Evolutionary conservation across 1,284 basidiomycete genomes (phyloP), one percentile per base, ranked within the genome.

Genomic region (Trametes sp.): DNA sequence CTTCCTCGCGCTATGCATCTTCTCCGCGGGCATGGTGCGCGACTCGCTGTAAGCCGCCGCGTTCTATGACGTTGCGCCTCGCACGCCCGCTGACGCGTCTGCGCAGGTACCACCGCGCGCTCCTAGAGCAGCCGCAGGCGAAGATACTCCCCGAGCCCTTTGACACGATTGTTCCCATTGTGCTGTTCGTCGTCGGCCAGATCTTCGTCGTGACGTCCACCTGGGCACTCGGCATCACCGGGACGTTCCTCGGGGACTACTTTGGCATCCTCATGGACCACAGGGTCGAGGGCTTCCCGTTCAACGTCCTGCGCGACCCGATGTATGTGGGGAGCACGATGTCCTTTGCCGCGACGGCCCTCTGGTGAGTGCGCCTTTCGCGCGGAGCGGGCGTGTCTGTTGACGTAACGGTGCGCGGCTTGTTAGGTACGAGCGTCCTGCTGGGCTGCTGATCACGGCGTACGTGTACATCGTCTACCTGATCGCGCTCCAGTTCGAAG

Each of bases 261-360:
- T 99, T 98, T 78, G 97, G 97, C n/a, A 98, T 98, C 71, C 82
- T 98, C 58, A 98, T 98, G 95, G 89, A 95, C 74, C 84, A 92
- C 61, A 82, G 89, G 26, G 90, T 93, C 7, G 86, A 89, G 75
- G 90, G 93, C 23, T 99, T 99, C 81, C 97, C 97, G 0, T 99
- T 98, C 85, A 98, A 97, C 74, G 86, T 98, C 54, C 84, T 97
- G 62, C 84, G 87, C 46, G 91, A 98, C 78, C 97, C 97, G 0
- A 98, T 98, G 97, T 98, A 98, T 73, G 90, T 94, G 53, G 95
- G 95, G 8, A 94, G 92, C 73, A 94, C 94, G 11, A 79, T 98
- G 80, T 93, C 89, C 70, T 97, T 97, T 78, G 78, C 87, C 53
- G 95, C 89, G 24, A 89, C 87, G 1, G 90, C 95, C 0, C 81